phyloP scores from a whole-genome alignment of 1,284 basidiomycete species.

The Somion occarium region DNA sequence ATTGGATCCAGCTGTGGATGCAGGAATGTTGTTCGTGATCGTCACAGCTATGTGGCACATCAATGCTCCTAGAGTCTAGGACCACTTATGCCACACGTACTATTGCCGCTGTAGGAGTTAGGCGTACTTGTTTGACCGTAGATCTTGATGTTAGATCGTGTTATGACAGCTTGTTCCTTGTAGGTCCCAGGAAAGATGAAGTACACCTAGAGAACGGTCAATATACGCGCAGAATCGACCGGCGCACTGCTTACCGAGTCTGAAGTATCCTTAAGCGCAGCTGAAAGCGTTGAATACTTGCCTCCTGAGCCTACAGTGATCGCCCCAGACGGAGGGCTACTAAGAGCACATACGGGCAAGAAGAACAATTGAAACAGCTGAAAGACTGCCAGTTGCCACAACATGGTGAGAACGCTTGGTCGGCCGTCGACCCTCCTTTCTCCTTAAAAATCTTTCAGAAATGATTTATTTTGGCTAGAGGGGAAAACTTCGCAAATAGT shows the following conservation, averaged over 20 bases:
- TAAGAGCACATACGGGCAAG: conserved; percentile 9
- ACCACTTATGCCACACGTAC: conserved; percentile 8
- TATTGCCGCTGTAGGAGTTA: conserved; percentile 18
- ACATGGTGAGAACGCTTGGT: neutral
- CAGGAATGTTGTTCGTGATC: conserved; percentile 37
- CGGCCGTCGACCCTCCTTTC: too few relatives aligned
- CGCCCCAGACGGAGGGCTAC: conserved; percentile 19
- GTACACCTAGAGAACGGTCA: conserved; percentile 30
- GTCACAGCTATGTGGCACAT: conserved; percentile 27
- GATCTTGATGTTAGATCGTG: conserved; percentile 30
- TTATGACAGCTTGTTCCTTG: conserved; percentile 47
- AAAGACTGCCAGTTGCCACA: conserved; percentile 1
- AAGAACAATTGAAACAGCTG: conserved; percentile 2
- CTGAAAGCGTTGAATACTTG: conserved; percentile 19
- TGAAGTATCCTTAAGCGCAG: conserved; percentile 21
- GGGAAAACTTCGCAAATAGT: neutral
- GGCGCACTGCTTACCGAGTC: conserved; percentile 16
- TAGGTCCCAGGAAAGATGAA: conserved; percentile 56
- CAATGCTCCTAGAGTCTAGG: conserved; percentile 13
- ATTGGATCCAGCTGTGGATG: conserved; percentile 43
- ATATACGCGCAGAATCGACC: neutral
- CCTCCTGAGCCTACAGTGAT: conserved; percentile 22
- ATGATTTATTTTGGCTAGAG: neutral
- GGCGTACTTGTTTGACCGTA: conserved; percentile 19
- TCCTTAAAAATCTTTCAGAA: neutral